These are phyloP conservation scores for Oryza australiensis DNA, from an alignment of 176 grass and related monocot species.

Conservation along the genomic window DNA sequence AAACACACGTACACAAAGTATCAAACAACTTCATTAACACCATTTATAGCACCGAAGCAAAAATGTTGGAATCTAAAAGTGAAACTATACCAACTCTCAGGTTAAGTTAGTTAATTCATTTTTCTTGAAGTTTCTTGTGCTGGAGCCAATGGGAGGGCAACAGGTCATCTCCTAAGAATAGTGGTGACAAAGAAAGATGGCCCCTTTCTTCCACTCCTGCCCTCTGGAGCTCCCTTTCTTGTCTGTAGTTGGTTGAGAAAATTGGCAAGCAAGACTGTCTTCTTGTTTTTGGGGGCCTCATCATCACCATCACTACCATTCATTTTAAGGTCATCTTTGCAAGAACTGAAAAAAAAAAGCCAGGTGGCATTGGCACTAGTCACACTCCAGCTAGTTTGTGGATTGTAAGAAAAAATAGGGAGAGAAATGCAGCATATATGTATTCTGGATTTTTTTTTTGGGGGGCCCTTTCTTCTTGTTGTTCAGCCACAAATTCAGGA, in stretches of 20 bases:
- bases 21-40: background rate
- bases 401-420: background rate
- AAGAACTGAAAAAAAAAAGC: background rate
- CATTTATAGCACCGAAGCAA: background rate
- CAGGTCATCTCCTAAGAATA: conserved; percentile 22
- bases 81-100: background rate
- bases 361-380: conserved; percentile 33
- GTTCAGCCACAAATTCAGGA: background rate
- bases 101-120: background rate
- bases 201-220: background rate
- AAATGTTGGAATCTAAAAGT: background rate
- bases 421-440: background rate
- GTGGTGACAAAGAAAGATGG: conserved; percentile 11
- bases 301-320: background rate
- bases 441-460: background rate
- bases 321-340: background rate
- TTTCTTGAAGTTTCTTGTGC: background rate
- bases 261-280: conserved; percentile 6
- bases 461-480: background rate
- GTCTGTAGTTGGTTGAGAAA: conserved; percentile 6
- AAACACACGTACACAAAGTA: too few species aligned
- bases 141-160: conserved; percentile 27
- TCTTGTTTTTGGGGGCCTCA: background rate
- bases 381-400: background rate
- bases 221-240: conserved; percentile 14